phyloP scores from a whole-genome alignment of 805 yeast genomes.

The Blastobotrys chiropterorum region DNA sequence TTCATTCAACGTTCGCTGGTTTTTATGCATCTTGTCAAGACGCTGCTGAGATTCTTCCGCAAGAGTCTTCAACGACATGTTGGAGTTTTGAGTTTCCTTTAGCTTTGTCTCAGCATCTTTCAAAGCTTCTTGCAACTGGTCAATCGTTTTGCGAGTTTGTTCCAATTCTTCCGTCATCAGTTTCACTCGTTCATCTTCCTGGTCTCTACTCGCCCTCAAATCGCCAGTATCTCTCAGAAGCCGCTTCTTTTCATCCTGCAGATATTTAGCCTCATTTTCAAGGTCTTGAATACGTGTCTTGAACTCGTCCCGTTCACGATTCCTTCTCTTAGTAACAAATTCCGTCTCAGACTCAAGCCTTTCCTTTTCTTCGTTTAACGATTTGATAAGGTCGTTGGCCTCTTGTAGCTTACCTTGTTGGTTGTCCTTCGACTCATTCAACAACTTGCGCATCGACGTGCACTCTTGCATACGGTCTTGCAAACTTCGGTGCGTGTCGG shows the following conservation, averaged over 20 bases:
- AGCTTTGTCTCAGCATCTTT: constrained; percentile 24
- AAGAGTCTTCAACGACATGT: constrained; percentile 28
- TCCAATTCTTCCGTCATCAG: constrained; percentile 27
- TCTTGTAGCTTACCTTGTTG: constrained; percentile 49
- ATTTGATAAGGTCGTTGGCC: constrained; percentile 44
- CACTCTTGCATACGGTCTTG: constrained; percentile 81
- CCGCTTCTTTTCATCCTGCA: constrained; percentile 34
- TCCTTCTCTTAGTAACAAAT: constrained; percentile 45
- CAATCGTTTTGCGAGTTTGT: constrained; percentile 17
- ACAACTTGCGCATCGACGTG: constrained; percentile 58
- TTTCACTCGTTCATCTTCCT: constrained; percentile 20
- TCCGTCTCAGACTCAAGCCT: constrained; percentile 51
- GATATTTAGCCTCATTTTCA: constrained; percentile 29
- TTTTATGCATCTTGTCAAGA: constrained; percentile 31
- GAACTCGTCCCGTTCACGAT: constrained; percentile 61
- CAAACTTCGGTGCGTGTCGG: constrained; percentile 61
- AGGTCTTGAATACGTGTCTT: constrained; percentile 40
- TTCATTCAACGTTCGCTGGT: constrained; percentile 29
- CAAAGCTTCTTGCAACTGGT: constrained; percentile 22
- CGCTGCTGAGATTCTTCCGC: constrained; percentile 33
- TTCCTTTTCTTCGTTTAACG: constrained; percentile 54
- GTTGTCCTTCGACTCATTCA: constrained; percentile 62
- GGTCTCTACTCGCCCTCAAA: constrained; percentile 20
- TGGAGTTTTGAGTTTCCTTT: constrained; percentile 27
- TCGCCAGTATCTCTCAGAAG: constrained; percentile 18